phyloP scores from a whole-genome alignment of 257 asterid species.

The Salvia miltiorrhiza region DNA sequence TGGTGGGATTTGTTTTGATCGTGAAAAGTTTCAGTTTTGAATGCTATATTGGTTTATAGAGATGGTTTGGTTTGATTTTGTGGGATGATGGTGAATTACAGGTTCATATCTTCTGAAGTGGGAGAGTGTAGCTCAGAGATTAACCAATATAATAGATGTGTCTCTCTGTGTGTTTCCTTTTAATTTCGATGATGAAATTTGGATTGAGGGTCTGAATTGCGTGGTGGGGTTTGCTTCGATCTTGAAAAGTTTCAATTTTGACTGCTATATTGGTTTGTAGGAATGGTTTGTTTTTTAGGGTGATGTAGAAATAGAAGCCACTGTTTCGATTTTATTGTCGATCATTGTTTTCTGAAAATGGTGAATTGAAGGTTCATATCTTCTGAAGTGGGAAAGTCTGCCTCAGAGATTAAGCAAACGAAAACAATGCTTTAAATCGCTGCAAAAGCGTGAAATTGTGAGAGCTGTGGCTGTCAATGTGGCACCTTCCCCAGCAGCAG shows the following conservation, averaged over 20 bases:
- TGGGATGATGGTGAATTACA: conserved; percentile 18
- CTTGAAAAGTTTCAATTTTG: not conserved
- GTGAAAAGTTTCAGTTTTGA: not conserved
- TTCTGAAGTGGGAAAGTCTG: conserved; percentile 53
- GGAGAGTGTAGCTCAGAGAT: conserved; percentile 17
- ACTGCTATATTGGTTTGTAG: not conserved
- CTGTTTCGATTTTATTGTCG: not conserved
- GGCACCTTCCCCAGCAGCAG: conserved; percentile 59
- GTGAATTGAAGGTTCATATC: conserved; percentile 40
- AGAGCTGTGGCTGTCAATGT: conserved; percentile 71
- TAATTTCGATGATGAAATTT: not conserved
- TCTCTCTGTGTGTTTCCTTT: not conserved
- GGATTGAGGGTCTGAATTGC: conserved; percentile 14
- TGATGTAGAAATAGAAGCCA: not conserved
- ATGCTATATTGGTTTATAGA: conserved; percentile 1
- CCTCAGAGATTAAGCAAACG: conserved; percentile 39
- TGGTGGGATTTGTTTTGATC: conserved; percentile 8
- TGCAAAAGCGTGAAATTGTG: conserved; percentile 38
- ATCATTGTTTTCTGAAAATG: not conserved
- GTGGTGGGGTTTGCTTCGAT: conserved; percentile 13
- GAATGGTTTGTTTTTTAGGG: not conserved
- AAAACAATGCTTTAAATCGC: conserved; percentile 37
- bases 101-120: conserved; percentile 56
- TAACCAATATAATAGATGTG: not conserved
- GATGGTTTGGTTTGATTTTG: not conserved